Conservation (phyloP, 768 basidiomycete species). For the Obba rivulosa region DNA sequence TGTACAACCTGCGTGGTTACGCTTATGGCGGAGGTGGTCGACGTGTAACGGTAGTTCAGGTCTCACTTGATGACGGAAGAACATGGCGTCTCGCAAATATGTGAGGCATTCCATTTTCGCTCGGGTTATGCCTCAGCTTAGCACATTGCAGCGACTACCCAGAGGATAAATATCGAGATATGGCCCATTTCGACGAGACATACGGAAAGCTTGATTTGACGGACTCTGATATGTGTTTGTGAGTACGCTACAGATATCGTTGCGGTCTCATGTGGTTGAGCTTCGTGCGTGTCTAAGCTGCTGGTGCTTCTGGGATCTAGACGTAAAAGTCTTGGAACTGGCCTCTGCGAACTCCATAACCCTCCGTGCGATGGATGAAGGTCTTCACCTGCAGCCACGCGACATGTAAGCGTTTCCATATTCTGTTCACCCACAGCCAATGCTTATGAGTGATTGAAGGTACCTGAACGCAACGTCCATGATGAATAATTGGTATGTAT, state of each 20-base stretch:
- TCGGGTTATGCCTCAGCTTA: not conserved
- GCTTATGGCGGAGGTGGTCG: conserved; percentile 60
- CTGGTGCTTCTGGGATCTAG: conserved; percentile 56
- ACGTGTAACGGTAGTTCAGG: conserved; percentile 51
- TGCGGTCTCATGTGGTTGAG: not conserved
- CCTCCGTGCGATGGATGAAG: conserved; percentile 54
- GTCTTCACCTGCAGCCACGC: conserved; percentile 41
- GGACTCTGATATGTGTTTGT: conserved; percentile 45
- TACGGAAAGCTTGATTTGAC: conserved; percentile 48
- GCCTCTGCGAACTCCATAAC: conserved; percentile 31
- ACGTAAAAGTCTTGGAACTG: conserved; percentile 31
- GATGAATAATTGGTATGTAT: conserved; percentile 45
- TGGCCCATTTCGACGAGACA: conserved; percentile 30
- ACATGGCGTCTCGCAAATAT: conserved; percentile 44
- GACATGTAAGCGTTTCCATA: conserved; percentile 38
- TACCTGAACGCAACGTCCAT: conserved; percentile 53
- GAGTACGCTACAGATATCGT: conserved; percentile 5
- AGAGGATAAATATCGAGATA: conserved; percentile 43
- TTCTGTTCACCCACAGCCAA: not conserved
- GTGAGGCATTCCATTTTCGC: conserved; percentile 14
- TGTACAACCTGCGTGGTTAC: conserved; percentile 47
- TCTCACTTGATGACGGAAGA: conserved; percentile 48
- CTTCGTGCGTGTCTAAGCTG: conserved; percentile 26
- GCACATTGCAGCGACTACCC: conserved; percentile 32
- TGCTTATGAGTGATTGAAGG: conserved; percentile 11